Base-by-base conservation (phyloP, 306 rosid genomes). In the Myrica gale region DNA sequence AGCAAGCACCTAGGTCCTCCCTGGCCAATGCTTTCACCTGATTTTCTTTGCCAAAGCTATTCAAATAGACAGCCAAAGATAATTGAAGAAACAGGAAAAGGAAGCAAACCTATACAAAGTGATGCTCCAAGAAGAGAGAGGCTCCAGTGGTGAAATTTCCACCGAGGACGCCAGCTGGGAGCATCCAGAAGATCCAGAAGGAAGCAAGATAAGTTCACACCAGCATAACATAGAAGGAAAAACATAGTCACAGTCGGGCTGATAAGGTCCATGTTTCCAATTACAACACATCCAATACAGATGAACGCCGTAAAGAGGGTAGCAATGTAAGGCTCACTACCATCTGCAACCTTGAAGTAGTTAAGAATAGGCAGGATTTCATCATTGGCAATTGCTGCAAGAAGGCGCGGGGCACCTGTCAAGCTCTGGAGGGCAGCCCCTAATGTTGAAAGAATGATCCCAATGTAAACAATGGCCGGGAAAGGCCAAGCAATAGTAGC, bases 141-240 rank as follows among this genome's bases (percentile, higher is more conserved):
- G 85, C 97, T 92, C 99, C 99, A 96, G 77, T 96, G 99, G 87
- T 96, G 99, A 85, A 96, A 89, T 84, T 87, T 84, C 99, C 99
- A 96, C 76, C 99, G 91, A 77, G 99, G 99, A 75, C 99, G 99
- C 99, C 99, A 96, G 84, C 99, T 96, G 85, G 99, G 99, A 80
- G 99, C 99, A 78, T 96, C 98, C 42, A 96, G 94, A 68, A 96
- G 96, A 88, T 96, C 99, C 74, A 96, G 90, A 87, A 96, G 99
- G 91, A 96, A 96, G 93, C 99, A 96, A 61, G 99, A 96, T 85
- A 96, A 82, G 88, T 96, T 96, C 85, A 96, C 99, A 74, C 99
- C 99, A 74, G 96, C 60, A 74, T 96, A 96, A 82, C 99, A 96
- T 52, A 96, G 86, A 83, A 96, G 97, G 86, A 86, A 96, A 90